Percentiles rank a stretch among this genome's conserved stretches.
Evolutionary conservation across 176 grass and related monocot genomes (phyloP).

Genomic region (Raddia guianensis): DNA sequence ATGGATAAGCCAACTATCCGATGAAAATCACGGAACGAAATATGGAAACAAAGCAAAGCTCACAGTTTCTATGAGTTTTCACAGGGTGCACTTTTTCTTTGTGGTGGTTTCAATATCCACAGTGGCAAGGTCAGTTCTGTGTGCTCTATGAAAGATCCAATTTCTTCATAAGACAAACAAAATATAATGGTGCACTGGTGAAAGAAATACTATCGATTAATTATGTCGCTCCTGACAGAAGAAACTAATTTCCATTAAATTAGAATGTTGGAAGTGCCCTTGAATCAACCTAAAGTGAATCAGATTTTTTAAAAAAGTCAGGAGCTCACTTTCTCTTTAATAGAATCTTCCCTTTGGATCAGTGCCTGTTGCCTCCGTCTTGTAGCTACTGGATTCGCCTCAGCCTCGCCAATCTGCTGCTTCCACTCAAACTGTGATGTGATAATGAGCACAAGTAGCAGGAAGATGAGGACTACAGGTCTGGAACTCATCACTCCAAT

Average conservation of each 20-base stretch:
- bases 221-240: background rate
- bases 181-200: background rate
- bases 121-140: background rate
- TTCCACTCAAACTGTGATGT: slow-evolving; percentile 84
- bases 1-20: background rate
- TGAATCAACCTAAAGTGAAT: slow-evolving; percentile 1
- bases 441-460: slow-evolving; percentile 73
- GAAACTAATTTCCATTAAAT: background rate
- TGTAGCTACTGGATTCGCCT: slow-evolving; percentile 47
- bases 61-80: background rate
- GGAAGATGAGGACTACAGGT: slow-evolving; percentile 64
- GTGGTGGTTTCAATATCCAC: background rate
- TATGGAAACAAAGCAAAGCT: background rate
- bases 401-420: slow-evolving; percentile 68
- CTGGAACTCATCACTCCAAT: slow-evolving; percentile 56
- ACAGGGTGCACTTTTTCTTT: background rate
- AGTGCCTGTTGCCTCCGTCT: slow-evolving; percentile 47
- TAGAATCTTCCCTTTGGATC: slow-evolving; percentile 54
- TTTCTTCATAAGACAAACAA: background rate
- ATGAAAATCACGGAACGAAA: background rate
- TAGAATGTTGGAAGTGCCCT: background rate
- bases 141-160: background rate
- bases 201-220: background rate
- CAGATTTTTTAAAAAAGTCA: background rate
- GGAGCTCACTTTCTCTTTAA: slow-evolving; percentile 74